phyloP scores from a whole-genome alignment of 2,329 filamentous ascomycete genomes.

The Paracorniculantispora psalliotae region DNA sequence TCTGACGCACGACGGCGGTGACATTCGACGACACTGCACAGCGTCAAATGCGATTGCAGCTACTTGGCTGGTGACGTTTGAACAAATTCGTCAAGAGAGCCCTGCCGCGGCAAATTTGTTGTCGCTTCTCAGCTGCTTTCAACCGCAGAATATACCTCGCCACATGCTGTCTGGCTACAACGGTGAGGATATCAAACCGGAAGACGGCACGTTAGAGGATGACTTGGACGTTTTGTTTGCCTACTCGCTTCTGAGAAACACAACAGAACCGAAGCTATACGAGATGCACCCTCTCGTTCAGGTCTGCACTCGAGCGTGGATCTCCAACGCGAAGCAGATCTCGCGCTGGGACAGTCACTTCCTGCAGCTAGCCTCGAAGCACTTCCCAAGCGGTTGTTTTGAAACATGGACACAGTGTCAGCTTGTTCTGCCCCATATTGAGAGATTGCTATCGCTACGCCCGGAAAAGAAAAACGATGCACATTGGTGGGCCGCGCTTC shows the following conservation, averaged over 20 bases:
- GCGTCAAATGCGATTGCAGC: conserved; percentile 22
- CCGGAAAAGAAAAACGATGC: neutral
- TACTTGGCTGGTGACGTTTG: conserved; percentile 27
- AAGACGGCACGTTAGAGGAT: conserved; percentile 10
- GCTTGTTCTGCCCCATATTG: conserved; percentile 16
- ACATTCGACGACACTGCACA: conserved; percentile 11
- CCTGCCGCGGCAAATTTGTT: conserved; percentile 36
- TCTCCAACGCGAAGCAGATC: conserved; percentile 9
- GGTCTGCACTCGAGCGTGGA: conserved; percentile 20
- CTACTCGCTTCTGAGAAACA: conserved; percentile 18
- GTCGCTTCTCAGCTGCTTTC: conserved; percentile 43
- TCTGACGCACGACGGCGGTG: conserved; percentile 14
- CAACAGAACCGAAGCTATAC: conserved; percentile 1
- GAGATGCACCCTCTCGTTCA: conserved; percentile 22
- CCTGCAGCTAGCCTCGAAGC: conserved; percentile 5
- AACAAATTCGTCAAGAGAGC: conserved; percentile 29
- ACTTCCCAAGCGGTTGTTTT: conserved; percentile 15
- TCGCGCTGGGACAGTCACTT: conserved; percentile 15
- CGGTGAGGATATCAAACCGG: neutral
- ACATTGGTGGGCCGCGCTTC: conserved; percentile 1
- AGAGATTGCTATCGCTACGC: conserved; percentile 3
- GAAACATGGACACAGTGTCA: conserved; percentile 16
- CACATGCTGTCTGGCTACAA: conserved; percentile 13
- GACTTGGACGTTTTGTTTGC: conserved; percentile 15
- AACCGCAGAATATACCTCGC: conserved; percentile 36